phyloP scores from a whole-genome alignment of 352 stramenopile genomes.

The Globisporangium okanoganense region DNA sequence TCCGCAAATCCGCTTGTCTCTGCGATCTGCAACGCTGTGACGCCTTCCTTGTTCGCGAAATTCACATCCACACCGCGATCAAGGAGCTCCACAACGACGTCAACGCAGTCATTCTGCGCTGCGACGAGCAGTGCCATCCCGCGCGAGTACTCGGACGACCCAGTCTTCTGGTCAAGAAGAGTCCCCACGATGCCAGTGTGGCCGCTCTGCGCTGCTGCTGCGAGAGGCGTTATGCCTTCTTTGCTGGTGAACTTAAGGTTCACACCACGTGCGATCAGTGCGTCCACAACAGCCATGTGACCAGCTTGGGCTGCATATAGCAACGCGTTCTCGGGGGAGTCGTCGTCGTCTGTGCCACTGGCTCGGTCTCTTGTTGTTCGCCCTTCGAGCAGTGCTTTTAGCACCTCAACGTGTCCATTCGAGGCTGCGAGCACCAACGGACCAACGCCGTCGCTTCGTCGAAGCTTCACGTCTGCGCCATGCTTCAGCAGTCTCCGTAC shows the following conservation, averaged over 20 bases:
- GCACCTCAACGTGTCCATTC: conserved; percentile 6
- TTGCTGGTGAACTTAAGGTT: background rate
- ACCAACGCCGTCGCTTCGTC: conserved; percentile 5
- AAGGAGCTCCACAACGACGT: conserved; percentile 8
- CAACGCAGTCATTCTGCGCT: background rate
- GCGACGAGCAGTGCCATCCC: conserved; percentile 8
- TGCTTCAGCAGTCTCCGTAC: background rate
- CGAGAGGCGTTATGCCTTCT: background rate
- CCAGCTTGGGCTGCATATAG: conserved; percentile 11
- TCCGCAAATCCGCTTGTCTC: conserved; percentile 1
- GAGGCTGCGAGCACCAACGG: conserved; percentile 7
- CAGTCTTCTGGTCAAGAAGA: background rate
- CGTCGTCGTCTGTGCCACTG: background rate
- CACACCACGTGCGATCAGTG: conserved; percentile 1
- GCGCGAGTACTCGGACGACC: background rate
- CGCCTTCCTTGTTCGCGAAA: background rate
- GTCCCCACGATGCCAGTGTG: background rate
- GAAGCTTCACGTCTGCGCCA: conserved; percentile 1
- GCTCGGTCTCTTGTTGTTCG: background rate
- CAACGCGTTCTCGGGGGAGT: background rate
- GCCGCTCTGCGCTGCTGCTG: conserved; percentile 5
- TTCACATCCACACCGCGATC: conserved; percentile 4
- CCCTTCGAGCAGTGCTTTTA: background rate
- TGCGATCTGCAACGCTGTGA: conserved; percentile 10
- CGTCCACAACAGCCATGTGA: background rate